Conservation (phyloP, 2,329 filamentous ascomycete species). For the Corniculantispora saksenae region DNA sequence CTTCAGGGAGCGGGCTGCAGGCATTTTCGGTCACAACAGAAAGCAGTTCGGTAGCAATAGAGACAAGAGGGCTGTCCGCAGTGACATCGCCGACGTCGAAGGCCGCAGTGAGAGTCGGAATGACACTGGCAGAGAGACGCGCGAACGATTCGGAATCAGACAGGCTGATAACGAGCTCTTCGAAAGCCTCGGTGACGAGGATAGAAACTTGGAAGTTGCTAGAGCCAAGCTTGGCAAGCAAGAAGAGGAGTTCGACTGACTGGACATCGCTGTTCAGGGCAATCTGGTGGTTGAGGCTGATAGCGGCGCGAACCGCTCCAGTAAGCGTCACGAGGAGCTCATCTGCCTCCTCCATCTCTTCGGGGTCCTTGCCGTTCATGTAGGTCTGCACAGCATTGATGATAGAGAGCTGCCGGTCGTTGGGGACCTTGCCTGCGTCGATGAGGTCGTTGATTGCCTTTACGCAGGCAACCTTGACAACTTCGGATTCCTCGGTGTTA, state of each 20-base stretch:
- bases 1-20: conserved; percentile 79
- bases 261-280: conserved; percentile 71
- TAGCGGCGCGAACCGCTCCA: conserved; percentile 80
- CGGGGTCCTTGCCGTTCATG: conserved; percentile 76
- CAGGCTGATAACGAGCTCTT: conserved; percentile 76
- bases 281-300: conserved; percentile 75
- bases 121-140: conserved; percentile 78
- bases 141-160: conserved; percentile 70
- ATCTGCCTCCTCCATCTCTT: conserved; percentile 83
- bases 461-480: conserved; percentile 90
- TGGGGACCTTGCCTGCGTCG: conserved; percentile 50
- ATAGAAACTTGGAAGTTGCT: conserved; percentile 89
- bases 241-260: conserved; percentile 82
- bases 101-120: conserved; percentile 84
- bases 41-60: conserved; percentile 82
- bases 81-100: conserved; percentile 87
- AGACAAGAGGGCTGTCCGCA: conserved; percentile 80
- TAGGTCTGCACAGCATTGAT: conserved; percentile 70
- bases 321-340: conserved; percentile 89
- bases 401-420: conserved; percentile 61
- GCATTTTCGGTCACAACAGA: conserved; percentile 80
- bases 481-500: conserved; percentile 73
- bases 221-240: conserved; percentile 83
- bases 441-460: conserved; percentile 76
- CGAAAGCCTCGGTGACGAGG: conserved; percentile 86